Evolutionary conservation across 306 rosid species (phyloP).

Genomic region (Quercus suber): DNA sequence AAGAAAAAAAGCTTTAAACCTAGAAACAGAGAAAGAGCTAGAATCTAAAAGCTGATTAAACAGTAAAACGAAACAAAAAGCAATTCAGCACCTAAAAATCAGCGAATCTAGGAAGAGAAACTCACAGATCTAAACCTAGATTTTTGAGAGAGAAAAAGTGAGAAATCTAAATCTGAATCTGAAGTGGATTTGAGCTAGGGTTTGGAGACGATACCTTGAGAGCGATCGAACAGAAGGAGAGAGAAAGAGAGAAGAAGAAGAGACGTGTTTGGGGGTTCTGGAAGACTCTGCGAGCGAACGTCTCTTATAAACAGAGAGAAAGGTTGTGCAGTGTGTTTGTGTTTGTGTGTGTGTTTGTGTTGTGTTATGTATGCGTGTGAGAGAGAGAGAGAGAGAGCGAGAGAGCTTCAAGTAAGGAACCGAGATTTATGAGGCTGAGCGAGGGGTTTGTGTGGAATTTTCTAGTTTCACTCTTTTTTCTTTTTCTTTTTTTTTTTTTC

Average conservation of each 20-base stretch:
- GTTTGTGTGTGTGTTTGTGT: no score
- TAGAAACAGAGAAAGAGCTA: neutral
- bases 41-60: neutral
- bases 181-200: constrained; percentile 1
- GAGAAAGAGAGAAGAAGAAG: neutral
- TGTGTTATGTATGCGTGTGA: no score
- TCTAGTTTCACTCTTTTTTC: neutral
- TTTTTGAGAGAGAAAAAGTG: neutral
- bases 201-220: constrained; percentile 26
- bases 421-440: constrained; percentile 6
- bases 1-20: neutral
- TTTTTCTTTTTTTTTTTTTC: neutral
- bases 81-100: constrained; percentile 5
- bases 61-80: neutral
- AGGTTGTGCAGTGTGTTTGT: neutral
- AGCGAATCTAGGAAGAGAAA: constrained; percentile 13
- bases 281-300: constrained; percentile 37
- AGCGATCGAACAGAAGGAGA: constrained; percentile 24
- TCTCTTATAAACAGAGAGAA: neutral
- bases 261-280: constrained; percentile 26
- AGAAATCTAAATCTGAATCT: constrained; percentile 19
- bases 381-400: no score
- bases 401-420: no score
- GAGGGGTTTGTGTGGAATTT: constrained; percentile 36
- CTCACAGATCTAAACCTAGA: constrained; percentile 46